These are phyloP conservation scores for Asterochloris sp. DNA, from an alignment of 139 green algal species.

Conservation along the genomic window DNA sequence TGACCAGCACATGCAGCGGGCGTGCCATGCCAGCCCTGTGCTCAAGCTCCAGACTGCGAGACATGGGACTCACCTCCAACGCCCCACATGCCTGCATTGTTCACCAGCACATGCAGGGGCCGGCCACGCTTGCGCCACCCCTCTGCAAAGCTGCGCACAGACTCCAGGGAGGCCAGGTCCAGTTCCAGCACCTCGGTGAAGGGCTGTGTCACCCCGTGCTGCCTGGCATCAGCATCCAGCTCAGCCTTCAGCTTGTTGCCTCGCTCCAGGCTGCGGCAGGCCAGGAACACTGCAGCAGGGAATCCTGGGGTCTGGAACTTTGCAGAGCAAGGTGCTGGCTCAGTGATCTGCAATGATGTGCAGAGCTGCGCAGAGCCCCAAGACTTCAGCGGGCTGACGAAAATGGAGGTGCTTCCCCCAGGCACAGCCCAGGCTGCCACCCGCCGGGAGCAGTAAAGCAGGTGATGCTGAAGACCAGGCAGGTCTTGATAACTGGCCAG, in stretches of 20 bases:
- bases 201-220: neutral
- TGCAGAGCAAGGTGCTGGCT: no score
- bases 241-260: conserved; percentile 43
- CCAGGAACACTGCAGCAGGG: conserved; percentile 64
- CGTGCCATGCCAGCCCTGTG: neutral
- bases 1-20: neutral
- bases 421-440: no score
- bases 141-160: conserved; percentile 62
- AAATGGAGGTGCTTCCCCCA: no score
- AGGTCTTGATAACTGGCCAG: no score
- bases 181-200: conserved; percentile 55
- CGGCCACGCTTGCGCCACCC: conserved; percentile 43
- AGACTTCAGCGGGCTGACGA: no score
- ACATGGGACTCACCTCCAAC: conserved; percentile 49
- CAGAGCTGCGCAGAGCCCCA: no score
- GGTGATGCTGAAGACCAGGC: no score
- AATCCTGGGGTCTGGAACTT: neutral
- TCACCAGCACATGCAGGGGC: conserved; percentile 81
- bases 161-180: conserved; percentile 73
- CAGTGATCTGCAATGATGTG: no score
- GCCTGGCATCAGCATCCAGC: conserved; percentile 33
- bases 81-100: conserved; percentile 86
- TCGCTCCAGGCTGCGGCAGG: conserved; percentile 52
- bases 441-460: no score
- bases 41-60: neutral